Evolutionary conservation across 345 rosid species (phyloP), one percentile per base, ranked within the genome.

Genomic region (Ceriops decandra): DNA sequence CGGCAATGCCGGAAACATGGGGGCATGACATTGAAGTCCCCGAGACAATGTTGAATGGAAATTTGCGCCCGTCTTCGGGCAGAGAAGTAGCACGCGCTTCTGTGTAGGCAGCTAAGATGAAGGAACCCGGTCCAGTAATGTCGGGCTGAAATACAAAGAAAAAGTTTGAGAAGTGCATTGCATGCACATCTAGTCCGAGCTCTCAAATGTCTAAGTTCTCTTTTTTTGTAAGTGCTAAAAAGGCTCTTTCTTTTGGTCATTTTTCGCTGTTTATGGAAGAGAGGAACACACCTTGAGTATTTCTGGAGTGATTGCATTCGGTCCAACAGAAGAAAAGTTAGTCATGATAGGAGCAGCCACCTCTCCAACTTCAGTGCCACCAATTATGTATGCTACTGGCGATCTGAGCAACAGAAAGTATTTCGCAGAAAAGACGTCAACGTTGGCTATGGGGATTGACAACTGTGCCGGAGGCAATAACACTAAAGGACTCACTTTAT

Each of bases 61-160:
- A 85, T 0, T 84, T 87, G 53, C 97, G 81, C 42, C 47, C 2
- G 60, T 90, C 96, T 6, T 60, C 7, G 1, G 81, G 11, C 4
- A 81, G 70, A 17, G 83, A 85, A 8, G 96, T 74, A 0, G 98
- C 89, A 0, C 64, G 66, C 4, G 82, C 79, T 17, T 85, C 82
- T 1, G 98, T 75, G 85, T 89, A 90, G 0, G 80, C 95, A 2
- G 98, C 98, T 63, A 92, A 77, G 58, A 92, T 88, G 52, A 84
- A 81, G 36, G 90, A 92, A 17, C 98, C 98, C 4, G 98, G 98
- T 2, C 97, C 98, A 21, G 90, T 85, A 47, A 92, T 3, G 77
- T 92, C 97, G 0, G 98, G 98, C 78, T 92, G 69, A 21, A 53
- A 16, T 30, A 47, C 6, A 42, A 10, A 58, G 4, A 8, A 5